Conservation (phyloP, 1,284 basidiomycete species). For the Puccinia polysora region DNA sequence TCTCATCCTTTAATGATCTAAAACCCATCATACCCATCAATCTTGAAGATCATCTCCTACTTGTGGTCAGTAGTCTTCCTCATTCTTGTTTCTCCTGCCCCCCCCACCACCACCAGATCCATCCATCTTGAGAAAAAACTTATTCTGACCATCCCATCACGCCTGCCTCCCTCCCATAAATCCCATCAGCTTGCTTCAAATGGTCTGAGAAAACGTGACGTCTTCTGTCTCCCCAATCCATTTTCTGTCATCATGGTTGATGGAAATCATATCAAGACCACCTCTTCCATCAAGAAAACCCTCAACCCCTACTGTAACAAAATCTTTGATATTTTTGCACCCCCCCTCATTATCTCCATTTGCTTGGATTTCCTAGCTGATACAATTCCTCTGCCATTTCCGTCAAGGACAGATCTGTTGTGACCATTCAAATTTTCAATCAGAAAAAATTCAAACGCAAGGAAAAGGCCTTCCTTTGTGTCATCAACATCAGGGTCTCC, state of each 20-base stretch:
- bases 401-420: slow-evolving; percentile 74
- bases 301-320: too few relatives aligned
- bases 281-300: slow-evolving; percentile 52
- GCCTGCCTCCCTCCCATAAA: too few relatives aligned
- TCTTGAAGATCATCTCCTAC: too few relatives aligned
- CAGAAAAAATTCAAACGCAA: slow-evolving; percentile 93
- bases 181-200: too few relatives aligned
- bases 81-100: too few relatives aligned
- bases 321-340: background rate
- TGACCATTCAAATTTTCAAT: slow-evolving; percentile 90
- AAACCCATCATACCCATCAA: too few relatives aligned
- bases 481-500: slow-evolving; percentile 82
- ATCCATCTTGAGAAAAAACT: too few relatives aligned
- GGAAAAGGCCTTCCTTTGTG: slow-evolving; percentile 90
- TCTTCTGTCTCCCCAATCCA: slow-evolving; percentile 81
- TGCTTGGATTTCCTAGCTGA: background rate
- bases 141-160: too few relatives aligned
- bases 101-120: too few relatives aligned
- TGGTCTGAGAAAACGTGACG: too few relatives aligned
- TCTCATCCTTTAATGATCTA: too few relatives aligned
- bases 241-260: slow-evolving; percentile 93
- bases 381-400: slow-evolving; percentile 3
- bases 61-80: too few relatives aligned
- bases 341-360: slow-evolving; percentile 3
- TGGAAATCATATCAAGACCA: slow-evolving; percentile 87